These are phyloP conservation scores for Neonectria hederae DNA, from an alignment of 2,329 filamentous ascomycete species.

Conservation along the genomic window DNA sequence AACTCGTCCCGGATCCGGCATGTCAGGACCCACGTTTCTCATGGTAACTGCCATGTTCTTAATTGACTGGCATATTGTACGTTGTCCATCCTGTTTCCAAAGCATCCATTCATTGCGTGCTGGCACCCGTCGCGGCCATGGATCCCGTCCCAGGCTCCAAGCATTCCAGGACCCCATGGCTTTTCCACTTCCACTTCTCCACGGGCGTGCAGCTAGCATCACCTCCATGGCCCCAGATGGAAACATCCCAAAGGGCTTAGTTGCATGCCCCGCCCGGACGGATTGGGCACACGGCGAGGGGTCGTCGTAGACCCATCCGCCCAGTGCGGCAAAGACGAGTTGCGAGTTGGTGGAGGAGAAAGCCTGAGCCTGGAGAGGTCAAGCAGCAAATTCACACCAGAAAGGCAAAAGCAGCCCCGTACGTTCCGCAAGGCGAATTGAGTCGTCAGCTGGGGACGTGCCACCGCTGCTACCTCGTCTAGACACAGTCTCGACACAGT, in stretches of 20 bases:
- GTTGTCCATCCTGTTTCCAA: slow-evolving; percentile 9
- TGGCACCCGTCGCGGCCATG: slow-evolving; percentile 11
- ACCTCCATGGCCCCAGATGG: slow-evolving; percentile 7
- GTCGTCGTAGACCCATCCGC: slow-evolving; percentile 15
- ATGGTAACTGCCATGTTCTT: background rate
- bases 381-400: slow-evolving; percentile 4
- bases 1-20: background rate
- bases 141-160: slow-evolving; percentile 15
- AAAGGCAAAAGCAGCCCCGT: background rate
- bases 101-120: slow-evolving; percentile 15
- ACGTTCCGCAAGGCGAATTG: slow-evolving; percentile 4
- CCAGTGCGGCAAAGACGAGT: slow-evolving; percentile 26
- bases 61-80: background rate
- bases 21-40: background rate
- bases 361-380: background rate
- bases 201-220: slow-evolving; percentile 32
- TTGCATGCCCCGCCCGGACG: slow-evolving; percentile 28
- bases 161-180: slow-evolving; percentile 10
- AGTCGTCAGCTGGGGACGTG: slow-evolving; percentile 34
- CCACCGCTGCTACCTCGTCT: slow-evolving; percentile 30
- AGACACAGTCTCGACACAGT: slow-evolving; percentile 9
- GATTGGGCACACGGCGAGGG: slow-evolving; percentile 17
- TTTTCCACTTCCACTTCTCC: slow-evolving; percentile 16
- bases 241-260: slow-evolving; percentile 33
- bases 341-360: background rate